Percentiles rank a stretch among this genome's conserved stretches.
phyloP scores from a whole-genome alignment of 306 rosid genomes.

The Prunus kanzakura region DNA sequence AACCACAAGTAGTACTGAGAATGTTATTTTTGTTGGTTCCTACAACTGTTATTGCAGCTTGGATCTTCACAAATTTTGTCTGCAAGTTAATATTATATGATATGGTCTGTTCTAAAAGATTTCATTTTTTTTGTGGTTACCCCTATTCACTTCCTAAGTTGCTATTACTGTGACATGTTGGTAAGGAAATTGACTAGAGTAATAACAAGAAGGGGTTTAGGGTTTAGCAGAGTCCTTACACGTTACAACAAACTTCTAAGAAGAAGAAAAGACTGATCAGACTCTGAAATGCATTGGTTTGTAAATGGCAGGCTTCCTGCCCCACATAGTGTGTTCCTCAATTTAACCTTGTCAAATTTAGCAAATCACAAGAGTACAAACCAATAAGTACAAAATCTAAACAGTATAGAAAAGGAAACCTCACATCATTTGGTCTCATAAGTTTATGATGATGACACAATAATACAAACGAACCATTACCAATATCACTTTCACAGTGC shows the following conservation, averaged over 20 bases:
- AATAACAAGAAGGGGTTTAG: no score
- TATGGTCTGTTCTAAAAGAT: neutral
- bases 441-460: neutral
- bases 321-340: neutral
- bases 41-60: neutral
- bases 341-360: neutral
- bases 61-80: neutral
- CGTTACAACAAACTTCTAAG: no score
- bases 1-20: neutral
- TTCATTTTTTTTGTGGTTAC: neutral
- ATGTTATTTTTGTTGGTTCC: neutral
- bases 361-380: neutral
- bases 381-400: neutral
- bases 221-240: no score
- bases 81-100: neutral
- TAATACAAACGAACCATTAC: slow-evolving; percentile 1
- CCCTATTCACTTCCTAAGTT: neutral
- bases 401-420: neutral
- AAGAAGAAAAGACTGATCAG: neutral
- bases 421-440: neutral
- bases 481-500: neutral
- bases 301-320: neutral
- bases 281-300: neutral
- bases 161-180: no score
- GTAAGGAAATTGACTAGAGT: no score